Base-by-base conservation (phyloP, 169 alveolate genomes). In the Plasmodium yoelii region DNA sequence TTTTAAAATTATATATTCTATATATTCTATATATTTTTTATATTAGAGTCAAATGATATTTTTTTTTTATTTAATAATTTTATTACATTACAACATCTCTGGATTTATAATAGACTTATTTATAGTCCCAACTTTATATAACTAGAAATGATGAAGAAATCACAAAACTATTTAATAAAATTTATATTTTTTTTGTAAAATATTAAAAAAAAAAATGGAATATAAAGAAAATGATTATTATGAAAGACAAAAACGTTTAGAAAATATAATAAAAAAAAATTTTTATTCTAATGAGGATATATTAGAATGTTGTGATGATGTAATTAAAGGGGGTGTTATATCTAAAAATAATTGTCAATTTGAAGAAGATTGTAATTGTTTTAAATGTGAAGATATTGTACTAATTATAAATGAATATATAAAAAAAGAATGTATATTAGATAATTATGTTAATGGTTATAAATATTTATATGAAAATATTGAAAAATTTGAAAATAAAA, bases 371-470 rank as follows among this genome's bases (percentile, higher is more conserved):
- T 59, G 68, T 51, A 53, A 86, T 24, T 86, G 87, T 39, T 46
- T 19, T 8, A 86, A 42, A 39, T 69, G 87, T 49, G 87, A 86
- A n/a, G 39, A 69, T 69, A 51, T 70, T 24, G 46, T 86, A 69
- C 34, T 86, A 44, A 53, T 86, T 24, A 51, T 86, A 42, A 86
- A 74, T 24, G 91, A 86, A 9, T 86, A 86, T 70, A 51, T 86
- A 10, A 59, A 86, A 64, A 86, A 86, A 28, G 87, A 86, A 9
- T 69, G 87, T 69, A 34, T 69, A 1, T 13, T 86, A 5, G 91
- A 86, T 47, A 61, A 64, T 2, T 70, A 86, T 70, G 53, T 86
- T 12, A 12, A 47, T 0, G 91, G 73, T 8, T 86, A 86, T 42
- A 68, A 69, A 26, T 46, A 56, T n/a, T 57, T 86, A 64, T 72